Conservation (phyloP, 345 rosid genomes). For the Eucalyptus pauciflora region DNA sequence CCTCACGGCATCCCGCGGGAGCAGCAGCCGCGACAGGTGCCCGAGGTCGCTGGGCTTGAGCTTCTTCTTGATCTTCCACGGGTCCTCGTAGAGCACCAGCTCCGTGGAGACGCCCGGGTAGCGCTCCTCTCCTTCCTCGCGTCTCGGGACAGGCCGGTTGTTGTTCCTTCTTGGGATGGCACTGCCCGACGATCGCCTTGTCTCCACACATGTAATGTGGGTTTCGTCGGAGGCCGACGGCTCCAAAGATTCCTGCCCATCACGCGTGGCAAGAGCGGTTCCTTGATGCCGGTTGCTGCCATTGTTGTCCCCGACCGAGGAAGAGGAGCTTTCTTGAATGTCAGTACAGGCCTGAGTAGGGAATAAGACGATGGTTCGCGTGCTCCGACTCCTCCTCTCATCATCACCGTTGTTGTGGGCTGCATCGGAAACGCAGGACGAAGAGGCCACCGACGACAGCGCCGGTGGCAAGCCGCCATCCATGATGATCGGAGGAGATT, state of each 20-base stretch:
- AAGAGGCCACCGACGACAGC: not conserved
- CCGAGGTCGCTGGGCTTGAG: not conserved
- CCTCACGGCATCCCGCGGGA: not conserved
- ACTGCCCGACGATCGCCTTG: not conserved
- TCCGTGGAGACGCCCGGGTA: not conserved
- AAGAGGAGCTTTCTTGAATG: not conserved
- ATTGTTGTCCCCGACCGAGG: not conserved
- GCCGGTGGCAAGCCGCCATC: fast-evolving
- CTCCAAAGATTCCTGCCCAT: not conserved
- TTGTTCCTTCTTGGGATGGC: not conserved
- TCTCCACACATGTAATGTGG: not conserved
- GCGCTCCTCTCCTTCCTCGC: not conserved
- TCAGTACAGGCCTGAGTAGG: not conserved
- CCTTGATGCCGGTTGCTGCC: not conserved
- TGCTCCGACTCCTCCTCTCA: not conserved
- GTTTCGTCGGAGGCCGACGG: not conserved
- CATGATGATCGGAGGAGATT: not conserved
- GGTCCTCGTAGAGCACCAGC: not conserved
- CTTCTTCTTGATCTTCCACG: not conserved
- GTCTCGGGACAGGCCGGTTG: not conserved
- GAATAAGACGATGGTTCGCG: not conserved
- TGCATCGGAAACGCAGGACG: not conserved
- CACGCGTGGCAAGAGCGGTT: not conserved
- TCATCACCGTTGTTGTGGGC: not conserved
- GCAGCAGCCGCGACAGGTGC: not conserved